Evolutionary conservation across 225 moss, liverwort and hornwort genomes (phyloP), one percentile per base, ranked within the genome.

Genomic region (Lunularia cruciata): DNA sequence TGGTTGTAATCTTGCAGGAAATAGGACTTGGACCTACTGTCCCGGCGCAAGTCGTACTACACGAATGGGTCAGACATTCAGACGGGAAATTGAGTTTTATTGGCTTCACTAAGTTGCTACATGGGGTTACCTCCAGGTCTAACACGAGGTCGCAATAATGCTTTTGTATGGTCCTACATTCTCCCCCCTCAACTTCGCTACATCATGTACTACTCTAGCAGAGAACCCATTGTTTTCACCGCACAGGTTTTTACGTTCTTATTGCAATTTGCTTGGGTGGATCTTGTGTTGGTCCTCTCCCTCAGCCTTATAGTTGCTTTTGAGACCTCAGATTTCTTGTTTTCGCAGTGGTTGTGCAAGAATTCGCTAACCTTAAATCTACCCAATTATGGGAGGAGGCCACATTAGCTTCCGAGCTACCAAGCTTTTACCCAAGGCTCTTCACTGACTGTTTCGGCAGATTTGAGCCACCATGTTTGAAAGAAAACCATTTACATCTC

Each of bases 61-160:
- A 90, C 76, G 95, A 92, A 69, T 95, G 95, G 92, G 80, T 95
- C 78, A 90, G 95, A 78, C 85, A 90, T 57, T 83, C 90, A 52
- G 92, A 95, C 51, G 87, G 90, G 36, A 90, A 92, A 55, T 66
- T 95, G 70, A 95, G 90, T 78, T 92, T 86, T 73, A 74, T 86
- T 83, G 95, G 95, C 48, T 95, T 95, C 75, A 88, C 95, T 4
- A 95, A 95, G 81, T 75, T 95, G 70, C 87, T 92, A 28, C 95
- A 95, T 77, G 95, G 95, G 67, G 80, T 90, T 12, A 87, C 88
- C 36, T 78, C 83, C 60, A 88, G 95, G 47, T 73, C 88, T 33
- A 79, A 73, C 77, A 71, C 84, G 65, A 84, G 90, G 75, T 69
- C 80, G 71, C 84, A 84, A 84, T 84, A 73, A 76, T 63, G 47